These are phyloP conservation scores for Ustilago sp. DNA, from an alignment of 1,284 basidiomycete genomes.

Conservation along the genomic window DNA sequence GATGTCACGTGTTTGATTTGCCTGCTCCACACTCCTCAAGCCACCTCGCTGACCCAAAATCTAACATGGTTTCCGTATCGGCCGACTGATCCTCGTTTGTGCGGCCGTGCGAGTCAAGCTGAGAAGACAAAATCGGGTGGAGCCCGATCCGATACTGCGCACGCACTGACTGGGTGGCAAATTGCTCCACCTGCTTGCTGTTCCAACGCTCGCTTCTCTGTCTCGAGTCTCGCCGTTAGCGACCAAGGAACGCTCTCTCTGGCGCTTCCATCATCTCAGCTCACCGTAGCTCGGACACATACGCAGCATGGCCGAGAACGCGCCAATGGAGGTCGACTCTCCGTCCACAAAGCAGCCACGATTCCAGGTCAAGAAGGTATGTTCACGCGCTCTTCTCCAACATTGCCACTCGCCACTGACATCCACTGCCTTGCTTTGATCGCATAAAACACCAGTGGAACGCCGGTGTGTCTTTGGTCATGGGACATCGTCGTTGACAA, in stretches of 20 bases:
- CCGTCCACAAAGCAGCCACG: slow-evolving; percentile 58
- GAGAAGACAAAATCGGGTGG: background rate
- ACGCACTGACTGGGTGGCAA: background rate
- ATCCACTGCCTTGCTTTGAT: background rate
- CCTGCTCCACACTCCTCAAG: too few species aligned
- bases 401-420: slow-evolving; percentile 10
- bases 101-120: background rate
- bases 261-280: slow-evolving; percentile 11
- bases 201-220: background rate
- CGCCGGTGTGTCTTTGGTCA: slow-evolving; percentile 67
- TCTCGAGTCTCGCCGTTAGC: background rate
- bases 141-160: slow-evolving; percentile 12
- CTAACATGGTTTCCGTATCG: too few species aligned
- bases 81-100: too few species aligned
- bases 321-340: slow-evolving; percentile 62
- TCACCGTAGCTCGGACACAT: slow-evolving; percentile 2
- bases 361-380: slow-evolving; percentile 69
- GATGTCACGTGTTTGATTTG: too few species aligned
- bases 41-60: too few species aligned
- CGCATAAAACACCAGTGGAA: slow-evolving; percentile 60
- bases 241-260: background rate
- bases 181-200: slow-evolving; percentile 11
- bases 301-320: slow-evolving; percentile 38
- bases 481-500: slow-evolving; percentile 70
- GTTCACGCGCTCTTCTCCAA: background rate